Evolutionary conservation across 495 filamentous ascomycete species (phyloP).

Genomic region (Penicillium dipodomyicola): DNA sequence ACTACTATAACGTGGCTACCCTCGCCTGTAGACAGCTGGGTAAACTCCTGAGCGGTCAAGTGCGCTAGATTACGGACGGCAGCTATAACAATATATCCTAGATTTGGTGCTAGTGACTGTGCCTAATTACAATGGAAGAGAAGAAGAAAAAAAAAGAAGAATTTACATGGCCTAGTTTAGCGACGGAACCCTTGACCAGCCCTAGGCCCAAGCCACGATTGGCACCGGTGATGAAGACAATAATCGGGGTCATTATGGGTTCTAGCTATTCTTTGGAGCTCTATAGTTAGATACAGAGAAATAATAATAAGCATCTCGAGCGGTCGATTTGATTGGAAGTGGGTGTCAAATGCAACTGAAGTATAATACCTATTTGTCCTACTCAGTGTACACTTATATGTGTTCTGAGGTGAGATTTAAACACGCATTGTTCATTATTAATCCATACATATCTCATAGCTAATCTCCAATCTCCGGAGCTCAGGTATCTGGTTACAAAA

Average conservation of each 20-base stretch:
- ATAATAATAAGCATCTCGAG: not conserved
- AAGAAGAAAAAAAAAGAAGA: not conserved
- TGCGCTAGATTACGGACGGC: conserved; percentile 36
- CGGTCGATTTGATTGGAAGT: not conserved
- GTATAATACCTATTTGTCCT: not conserved
- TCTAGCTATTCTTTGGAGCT: not conserved
- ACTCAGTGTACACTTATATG: not conserved
- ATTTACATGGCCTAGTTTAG: not conserved
- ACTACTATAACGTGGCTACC: conserved; percentile 40
- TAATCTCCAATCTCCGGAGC: not conserved
- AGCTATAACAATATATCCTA: conserved; percentile 42
- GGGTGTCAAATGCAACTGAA: not conserved
- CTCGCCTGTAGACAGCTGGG: conserved; percentile 23
- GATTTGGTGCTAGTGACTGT: not conserved
- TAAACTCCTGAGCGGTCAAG: conserved; percentile 14
- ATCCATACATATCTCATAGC: not conserved
- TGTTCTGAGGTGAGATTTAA: not conserved
- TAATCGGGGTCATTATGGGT: not conserved
- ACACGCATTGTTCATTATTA: not conserved
- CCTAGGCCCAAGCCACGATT: not conserved
- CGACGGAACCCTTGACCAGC: not conserved
- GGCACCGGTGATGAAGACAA: not conserved
- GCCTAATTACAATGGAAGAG: not conserved
- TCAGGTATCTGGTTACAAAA: not conserved
- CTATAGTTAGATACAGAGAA: not conserved